Conservation (phyloP, 495 filamentous ascomycete species). For the Aspergillus sclerotiicarbonarius region DNA sequence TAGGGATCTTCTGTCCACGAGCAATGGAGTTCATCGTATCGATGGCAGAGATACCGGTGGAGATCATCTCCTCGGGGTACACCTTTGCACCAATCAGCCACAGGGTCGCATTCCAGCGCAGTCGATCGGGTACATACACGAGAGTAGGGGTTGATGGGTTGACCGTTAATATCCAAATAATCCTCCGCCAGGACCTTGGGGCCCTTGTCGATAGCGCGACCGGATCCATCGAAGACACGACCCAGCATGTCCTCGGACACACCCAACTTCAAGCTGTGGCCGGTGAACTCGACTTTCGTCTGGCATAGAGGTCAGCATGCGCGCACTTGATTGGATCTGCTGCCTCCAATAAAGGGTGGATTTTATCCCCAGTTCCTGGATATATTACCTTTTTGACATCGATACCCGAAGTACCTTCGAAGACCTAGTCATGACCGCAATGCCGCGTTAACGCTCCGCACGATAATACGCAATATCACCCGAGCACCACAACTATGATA, state of each 20-base stretch:
- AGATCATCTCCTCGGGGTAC: conserved; percentile 99
- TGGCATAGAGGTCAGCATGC: conserved; percentile 35
- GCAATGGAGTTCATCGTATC: conserved; percentile 99
- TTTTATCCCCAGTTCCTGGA: neutral
- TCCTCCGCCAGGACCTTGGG: conserved; percentile 98
- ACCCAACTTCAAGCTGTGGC: conserved; percentile 94
- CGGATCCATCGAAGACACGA: conserved; percentile 97
- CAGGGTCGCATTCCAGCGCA: neutral
- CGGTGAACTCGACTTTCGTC: conserved; percentile 96
- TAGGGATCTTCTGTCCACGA: conserved; percentile 99
- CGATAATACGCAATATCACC: conserved; percentile 9
- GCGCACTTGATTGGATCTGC: too few relatives aligned
- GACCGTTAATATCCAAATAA: conserved; percentile 98
- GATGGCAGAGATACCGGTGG: conserved; percentile 98
- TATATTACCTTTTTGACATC: conserved; percentile 90
- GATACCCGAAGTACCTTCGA: conserved; percentile 94
- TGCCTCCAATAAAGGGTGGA: too few relatives aligned
- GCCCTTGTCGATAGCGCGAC: conserved; percentile 95
- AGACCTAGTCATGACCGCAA: conserved; percentile 63
- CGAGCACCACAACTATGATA: neutral
- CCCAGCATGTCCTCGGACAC: conserved; percentile 99
- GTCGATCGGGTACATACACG: conserved; percentile 56
- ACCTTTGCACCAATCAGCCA: conserved; percentile 53
- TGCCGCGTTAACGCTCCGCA: conserved; percentile 23
- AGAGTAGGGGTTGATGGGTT: conserved; percentile 97